phyloP scores from a whole-genome alignment of 495 filamentous ascomycete species.

The Penicillium angulare region DNA sequence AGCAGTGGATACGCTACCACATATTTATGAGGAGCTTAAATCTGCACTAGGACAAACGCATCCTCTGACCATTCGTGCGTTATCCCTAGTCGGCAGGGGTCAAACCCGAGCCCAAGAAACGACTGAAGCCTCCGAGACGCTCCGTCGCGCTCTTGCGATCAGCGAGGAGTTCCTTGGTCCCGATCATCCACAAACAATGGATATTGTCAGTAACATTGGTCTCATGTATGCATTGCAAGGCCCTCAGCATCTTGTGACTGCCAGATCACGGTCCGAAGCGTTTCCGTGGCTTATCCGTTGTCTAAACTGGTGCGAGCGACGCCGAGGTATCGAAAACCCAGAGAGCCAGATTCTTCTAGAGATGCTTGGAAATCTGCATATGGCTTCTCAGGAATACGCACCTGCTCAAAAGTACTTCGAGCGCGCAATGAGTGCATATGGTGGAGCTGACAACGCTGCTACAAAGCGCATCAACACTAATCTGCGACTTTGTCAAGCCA shows the following conservation, averaged over 20 bases:
- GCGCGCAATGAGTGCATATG: slow-evolving; percentile 17
- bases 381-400: slow-evolving; percentile 22
- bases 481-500: slow-evolving; percentile 28
- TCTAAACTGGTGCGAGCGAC: slow-evolving; percentile 28
- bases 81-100: slow-evolving; percentile 24
- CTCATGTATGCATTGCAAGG: slow-evolving; percentile 31
- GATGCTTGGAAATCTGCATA: slow-evolving; percentile 29
- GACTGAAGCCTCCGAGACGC: slow-evolving; percentile 28
- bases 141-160: slow-evolving; percentile 34
- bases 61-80: slow-evolving; percentile 27
- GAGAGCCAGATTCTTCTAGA: slow-evolving; percentile 26
- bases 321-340: slow-evolving; percentile 20
- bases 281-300: slow-evolving; percentile 33
- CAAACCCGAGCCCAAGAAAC: slow-evolving; percentile 20
- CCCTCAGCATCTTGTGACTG: not conserved
- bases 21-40: slow-evolving; percentile 23
- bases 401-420: slow-evolving; percentile 33
- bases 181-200: slow-evolving; percentile 29
- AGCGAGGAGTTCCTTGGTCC: slow-evolving; percentile 32
- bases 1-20: slow-evolving; percentile 14
- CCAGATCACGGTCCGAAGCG: slow-evolving; percentile 20
- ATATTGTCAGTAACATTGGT: slow-evolving; percentile 31
- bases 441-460: slow-evolving; percentile 3
- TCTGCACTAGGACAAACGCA: slow-evolving; percentile 21
- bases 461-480: slow-evolving; percentile 15